Percentiles rank a stretch among this genome's conserved stretches.
phyloP scores from a whole-genome alignment of 148 eudicot genomes.

The Agrostemma githago region DNA sequence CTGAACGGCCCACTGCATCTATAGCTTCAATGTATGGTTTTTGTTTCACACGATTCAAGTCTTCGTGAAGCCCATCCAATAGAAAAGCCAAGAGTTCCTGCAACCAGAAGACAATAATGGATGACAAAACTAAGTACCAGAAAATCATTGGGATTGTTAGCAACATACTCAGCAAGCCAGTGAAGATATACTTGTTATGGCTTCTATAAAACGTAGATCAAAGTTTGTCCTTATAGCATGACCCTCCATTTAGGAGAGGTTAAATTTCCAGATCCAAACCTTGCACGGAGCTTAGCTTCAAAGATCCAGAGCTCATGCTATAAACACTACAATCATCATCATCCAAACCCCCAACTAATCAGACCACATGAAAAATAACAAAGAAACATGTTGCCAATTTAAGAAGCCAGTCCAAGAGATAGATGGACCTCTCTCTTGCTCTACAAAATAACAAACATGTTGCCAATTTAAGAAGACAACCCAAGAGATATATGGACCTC shows the following conservation, averaged over 20 bases:
- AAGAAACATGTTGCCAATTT: background rate
- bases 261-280: background rate
- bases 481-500: no score
- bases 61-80: constrained; percentile 92
- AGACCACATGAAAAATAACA: background rate
- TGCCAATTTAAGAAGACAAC: background rate
- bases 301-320: background rate
- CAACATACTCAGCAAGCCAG: background rate
- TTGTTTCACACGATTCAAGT: constrained; percentile 73
- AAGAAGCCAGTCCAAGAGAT: background rate
- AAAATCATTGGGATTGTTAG: background rate
- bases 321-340: background rate
- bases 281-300: background rate
- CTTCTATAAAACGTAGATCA: background rate
- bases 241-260: background rate
- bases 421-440: no score
- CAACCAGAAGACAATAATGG: background rate
- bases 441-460: background rate
- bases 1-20: constrained; percentile 53
- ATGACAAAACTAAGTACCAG: constrained; percentile 2
- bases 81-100: constrained; percentile 86
- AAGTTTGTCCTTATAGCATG: constrained; percentile 4
- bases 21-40: constrained; percentile 57
- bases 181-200: background rate
- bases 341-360: background rate